A percentile compares a stretch with the other conserved stretches of the same genome.
Evolutionary conservation across 441 rosid species (phyloP).

Genomic region (Pelargonium cotyledonis): DNA sequence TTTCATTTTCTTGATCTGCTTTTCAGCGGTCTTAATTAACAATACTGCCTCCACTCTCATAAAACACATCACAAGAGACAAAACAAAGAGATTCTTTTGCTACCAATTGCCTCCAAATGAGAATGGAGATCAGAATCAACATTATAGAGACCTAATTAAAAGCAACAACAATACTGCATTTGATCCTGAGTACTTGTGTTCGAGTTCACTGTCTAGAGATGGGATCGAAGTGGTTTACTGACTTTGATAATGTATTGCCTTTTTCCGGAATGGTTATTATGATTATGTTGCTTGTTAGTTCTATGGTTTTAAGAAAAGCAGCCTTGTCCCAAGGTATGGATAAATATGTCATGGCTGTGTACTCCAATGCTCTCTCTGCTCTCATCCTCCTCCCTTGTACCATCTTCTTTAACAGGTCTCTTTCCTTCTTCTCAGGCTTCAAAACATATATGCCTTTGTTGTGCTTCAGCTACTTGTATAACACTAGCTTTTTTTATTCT

Average conservation of each 20-base stretch:
- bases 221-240: conserved; percentile 28
- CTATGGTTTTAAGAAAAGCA: conserved; percentile 28
- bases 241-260: background rate
- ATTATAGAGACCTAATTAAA: too few species aligned
- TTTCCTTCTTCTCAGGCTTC: background rate
- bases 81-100: too few species aligned
- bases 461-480: background rate
- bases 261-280: background rate
- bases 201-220: background rate
- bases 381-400: conserved; percentile 30
- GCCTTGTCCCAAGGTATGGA: conserved; percentile 39
- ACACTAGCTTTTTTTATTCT: background rate
- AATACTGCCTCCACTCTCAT: too few species aligned
- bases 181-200: too few species aligned
- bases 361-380: conserved; percentile 28
- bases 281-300: background rate
- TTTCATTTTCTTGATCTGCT: too few species aligned
- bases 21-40: too few species aligned
- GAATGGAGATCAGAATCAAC: too few species aligned
- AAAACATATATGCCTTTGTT: background rate
- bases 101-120: too few species aligned
- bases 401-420: conserved; percentile 18
- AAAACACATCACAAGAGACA: too few species aligned
- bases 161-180: too few species aligned
- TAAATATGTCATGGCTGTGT: conserved; percentile 27